Conservation (phyloP, 2,329 filamentous ascomycete species). For the Coniochaeta ligniaria region DNA sequence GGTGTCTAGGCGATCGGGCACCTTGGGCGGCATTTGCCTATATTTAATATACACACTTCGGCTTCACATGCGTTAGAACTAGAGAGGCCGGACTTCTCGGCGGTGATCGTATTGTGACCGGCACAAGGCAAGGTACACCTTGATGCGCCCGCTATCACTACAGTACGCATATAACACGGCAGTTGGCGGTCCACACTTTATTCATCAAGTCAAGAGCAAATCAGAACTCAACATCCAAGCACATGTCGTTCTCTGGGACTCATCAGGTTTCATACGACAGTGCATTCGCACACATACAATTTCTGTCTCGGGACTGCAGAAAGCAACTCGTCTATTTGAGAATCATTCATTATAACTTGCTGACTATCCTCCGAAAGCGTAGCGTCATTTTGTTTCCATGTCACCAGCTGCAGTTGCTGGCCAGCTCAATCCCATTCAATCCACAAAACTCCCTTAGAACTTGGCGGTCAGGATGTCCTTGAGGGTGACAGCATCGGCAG, state of each 20-base stretch:
- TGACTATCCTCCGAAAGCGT: not conserved
- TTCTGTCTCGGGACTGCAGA: not conserved
- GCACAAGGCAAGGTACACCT: no score
- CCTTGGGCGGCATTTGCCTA: not conserved
- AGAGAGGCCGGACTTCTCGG: not conserved
- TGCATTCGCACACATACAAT: not conserved
- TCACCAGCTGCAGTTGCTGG: not conserved
- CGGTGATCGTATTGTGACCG: not conserved
- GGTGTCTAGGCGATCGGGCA: not conserved
- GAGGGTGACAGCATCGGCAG: conserved; percentile 87
- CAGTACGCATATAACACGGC: no score
- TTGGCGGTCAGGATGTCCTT: conserved; percentile 89
- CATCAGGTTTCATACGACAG: not conserved
- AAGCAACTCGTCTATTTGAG: not conserved
- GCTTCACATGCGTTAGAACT: not conserved
- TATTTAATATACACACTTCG: not conserved
- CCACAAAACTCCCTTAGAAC: conserved; percentile 36
- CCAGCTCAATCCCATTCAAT: not conserved
- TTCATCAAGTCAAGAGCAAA: not conserved
- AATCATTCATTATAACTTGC: not conserved
- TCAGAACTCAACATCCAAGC: not conserved
- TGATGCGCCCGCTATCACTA: no score
- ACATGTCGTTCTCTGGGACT: not conserved
- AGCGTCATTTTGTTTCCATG: not conserved
- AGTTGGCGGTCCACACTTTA: not conserved